Conservation (phyloP, 2,329 filamentous ascomycete species). For the Drechslera avenae region DNA sequence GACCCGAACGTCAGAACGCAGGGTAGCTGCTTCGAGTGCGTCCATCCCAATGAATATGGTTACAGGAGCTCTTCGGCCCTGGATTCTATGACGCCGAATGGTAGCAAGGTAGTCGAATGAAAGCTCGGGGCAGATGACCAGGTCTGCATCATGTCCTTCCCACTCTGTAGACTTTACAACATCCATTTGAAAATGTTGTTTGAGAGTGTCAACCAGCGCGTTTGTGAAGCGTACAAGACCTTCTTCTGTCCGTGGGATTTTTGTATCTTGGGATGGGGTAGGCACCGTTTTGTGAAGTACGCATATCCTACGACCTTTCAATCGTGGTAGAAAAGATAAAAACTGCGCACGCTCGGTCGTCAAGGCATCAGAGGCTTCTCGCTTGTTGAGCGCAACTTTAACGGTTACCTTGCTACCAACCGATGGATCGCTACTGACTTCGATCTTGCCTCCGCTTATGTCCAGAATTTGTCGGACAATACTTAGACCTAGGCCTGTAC, state of each 20-base stretch:
- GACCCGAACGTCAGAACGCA: constrained; percentile 41
- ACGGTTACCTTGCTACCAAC: constrained; percentile 26
- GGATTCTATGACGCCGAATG: constrained; percentile 22
- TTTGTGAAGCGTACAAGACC: constrained; percentile 29
- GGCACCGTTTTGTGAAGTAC: constrained; percentile 25
- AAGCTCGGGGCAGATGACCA: constrained; percentile 43
- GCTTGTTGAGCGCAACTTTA: constrained; percentile 23
- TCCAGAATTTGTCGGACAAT: constrained; percentile 40
- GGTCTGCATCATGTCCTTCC: constrained; percentile 29
- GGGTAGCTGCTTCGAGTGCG: constrained; percentile 38
- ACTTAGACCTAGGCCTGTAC: constrained; percentile 36
- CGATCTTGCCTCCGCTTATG: constrained; percentile 35
- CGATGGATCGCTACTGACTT: constrained; percentile 30
- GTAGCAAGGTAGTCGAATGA: constrained; percentile 39
- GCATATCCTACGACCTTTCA: constrained; percentile 31
- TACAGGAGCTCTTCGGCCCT: constrained; percentile 22
- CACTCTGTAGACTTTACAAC: constrained; percentile 34
- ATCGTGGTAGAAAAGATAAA: constrained; percentile 21
- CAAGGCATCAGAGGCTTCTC: neutral
- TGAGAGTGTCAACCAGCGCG: constrained; percentile 27
- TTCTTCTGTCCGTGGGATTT: constrained; percentile 14
- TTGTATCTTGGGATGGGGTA: neutral
- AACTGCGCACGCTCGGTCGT: constrained; percentile 17
- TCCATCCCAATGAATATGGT: constrained; percentile 43
- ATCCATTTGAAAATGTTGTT: constrained; percentile 33